Evolutionary conservation across 192 early-diverging fungal species (phyloP).

Genomic region (Coemansia sp.): DNA sequence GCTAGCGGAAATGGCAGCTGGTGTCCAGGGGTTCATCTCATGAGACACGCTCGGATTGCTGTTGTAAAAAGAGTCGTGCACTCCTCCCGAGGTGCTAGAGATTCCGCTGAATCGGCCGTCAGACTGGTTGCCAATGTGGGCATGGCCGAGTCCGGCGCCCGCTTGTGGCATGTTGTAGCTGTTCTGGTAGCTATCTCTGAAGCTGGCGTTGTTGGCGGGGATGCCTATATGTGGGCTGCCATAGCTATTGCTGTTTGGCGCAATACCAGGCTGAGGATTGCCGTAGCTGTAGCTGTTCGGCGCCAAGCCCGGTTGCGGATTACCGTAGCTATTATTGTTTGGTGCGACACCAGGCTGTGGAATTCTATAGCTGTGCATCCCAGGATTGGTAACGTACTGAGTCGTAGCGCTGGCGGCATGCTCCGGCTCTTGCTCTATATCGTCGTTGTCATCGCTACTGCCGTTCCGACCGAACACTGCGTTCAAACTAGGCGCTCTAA

Average conservation of each 20-base stretch:
- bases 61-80: neutral
- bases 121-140: neutral
- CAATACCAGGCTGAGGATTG: neutral
- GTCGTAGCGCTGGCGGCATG: neutral
- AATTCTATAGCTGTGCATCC: neutral
- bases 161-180: slow-evolving; percentile 5
- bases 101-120: slow-evolving; percentile 1
- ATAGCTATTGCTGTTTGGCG: slow-evolving; percentile 10
- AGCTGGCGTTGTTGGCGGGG: neutral
- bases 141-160: neutral
- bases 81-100: neutral
- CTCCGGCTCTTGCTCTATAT: neutral
- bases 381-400: slow-evolving; percentile 3
- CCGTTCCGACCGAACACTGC: neutral
- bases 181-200: slow-evolving; percentile 4
- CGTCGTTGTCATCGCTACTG: neutral
- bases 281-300: slow-evolving; percentile 1
- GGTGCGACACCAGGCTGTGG: neutral
- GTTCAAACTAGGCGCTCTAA: neutral
- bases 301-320: neutral
- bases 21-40: neutral
- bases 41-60: neutral
- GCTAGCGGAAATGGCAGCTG: neutral
- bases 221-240: neutral
- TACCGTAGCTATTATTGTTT: slow-evolving; percentile 9